Percentiles rank a stretch among this genome's conserved stretches.
phyloP scores from a whole-genome alignment of 768 basidiomycete species.

The Kwoniella heveanensis region DNA sequence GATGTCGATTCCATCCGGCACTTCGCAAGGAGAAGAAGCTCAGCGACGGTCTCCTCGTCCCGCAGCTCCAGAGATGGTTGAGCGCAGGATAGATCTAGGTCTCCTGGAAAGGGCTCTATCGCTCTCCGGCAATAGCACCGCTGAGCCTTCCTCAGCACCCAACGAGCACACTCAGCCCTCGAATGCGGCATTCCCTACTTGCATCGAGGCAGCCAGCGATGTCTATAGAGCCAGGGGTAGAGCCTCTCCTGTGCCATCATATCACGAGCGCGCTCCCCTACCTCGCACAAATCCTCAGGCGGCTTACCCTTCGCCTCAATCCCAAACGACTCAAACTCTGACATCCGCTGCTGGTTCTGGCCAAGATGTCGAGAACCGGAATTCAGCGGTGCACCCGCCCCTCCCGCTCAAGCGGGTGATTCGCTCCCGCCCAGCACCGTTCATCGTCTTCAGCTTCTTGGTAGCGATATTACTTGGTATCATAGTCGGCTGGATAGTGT shows the following conservation, averaged over 20 bases:
- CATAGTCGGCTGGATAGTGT: conserved; percentile 6
- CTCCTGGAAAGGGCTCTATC: background rate
- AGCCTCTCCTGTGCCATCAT: background rate
- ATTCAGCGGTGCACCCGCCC: too few relatives aligned
- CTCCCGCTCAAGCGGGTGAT: background rate
- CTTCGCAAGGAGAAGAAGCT: too few relatives aligned
- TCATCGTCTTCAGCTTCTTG: background rate
- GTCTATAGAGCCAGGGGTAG: too few relatives aligned
- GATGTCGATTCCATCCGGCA: too few relatives aligned
- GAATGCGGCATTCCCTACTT: too few relatives aligned
- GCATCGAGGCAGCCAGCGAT: too few relatives aligned
- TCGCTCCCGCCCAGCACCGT: background rate
- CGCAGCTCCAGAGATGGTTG: background rate
- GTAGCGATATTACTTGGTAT: background rate
- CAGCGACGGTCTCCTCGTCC: background rate
- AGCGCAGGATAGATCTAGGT: background rate
- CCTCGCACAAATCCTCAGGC: background rate
- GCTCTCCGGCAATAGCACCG: background rate
- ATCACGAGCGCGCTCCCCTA: background rate
- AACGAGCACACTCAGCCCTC: background rate
- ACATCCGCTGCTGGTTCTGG: too few relatives aligned
- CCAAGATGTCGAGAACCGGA: too few relatives aligned
- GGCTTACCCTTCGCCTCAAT: too few relatives aligned
- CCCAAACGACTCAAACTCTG: too few relatives aligned
- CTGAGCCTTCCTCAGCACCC: background rate